phyloP scores from a whole-genome alignment of 2,329 filamentous ascomycete species.

The Colletotrichum godetiae region DNA sequence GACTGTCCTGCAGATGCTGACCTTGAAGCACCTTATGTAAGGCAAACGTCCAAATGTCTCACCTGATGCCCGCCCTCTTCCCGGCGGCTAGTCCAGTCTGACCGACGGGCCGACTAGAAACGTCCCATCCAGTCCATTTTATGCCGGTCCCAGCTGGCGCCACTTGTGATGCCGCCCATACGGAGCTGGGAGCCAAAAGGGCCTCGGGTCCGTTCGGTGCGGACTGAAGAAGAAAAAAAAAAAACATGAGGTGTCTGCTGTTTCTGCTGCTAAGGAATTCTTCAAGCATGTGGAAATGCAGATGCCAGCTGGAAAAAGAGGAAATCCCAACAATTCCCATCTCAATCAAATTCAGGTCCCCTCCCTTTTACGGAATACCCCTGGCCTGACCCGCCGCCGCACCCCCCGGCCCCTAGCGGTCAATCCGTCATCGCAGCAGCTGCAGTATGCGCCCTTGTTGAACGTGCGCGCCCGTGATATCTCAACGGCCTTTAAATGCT shows the following conservation, averaged over 20 bases:
- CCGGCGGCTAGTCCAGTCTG: constrained; percentile 16
- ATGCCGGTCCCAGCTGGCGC: constrained; percentile 8
- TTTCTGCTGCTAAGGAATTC: background rate
- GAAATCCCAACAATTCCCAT: constrained; percentile 12
- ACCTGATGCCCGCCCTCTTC: background rate
- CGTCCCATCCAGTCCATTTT: background rate
- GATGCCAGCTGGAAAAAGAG: background rate
- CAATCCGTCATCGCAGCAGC: background rate
- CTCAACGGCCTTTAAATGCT: background rate
- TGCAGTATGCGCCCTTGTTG: background rate
- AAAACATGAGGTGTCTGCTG: background rate
- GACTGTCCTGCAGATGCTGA: background rate
- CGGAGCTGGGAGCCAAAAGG: background rate
- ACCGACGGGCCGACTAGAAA: constrained; percentile 19
- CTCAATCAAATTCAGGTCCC: background rate
- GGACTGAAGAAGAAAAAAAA: background rate
- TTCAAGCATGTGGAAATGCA: background rate
- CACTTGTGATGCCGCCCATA: background rate
- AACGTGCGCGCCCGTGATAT: background rate
- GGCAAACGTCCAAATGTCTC: background rate
- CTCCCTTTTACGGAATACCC: background rate
- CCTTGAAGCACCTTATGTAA: background rate
- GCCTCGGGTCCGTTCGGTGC: constrained; percentile 17
- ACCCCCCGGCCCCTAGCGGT: background rate
- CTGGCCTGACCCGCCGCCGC: constrained; percentile 1